A percentile compares a stretch with the other conserved stretches of the same genome.
phyloP scores from a whole-genome alignment of 371 early-diverging fungal genomes.

The Chytridium lagenaria region DNA sequence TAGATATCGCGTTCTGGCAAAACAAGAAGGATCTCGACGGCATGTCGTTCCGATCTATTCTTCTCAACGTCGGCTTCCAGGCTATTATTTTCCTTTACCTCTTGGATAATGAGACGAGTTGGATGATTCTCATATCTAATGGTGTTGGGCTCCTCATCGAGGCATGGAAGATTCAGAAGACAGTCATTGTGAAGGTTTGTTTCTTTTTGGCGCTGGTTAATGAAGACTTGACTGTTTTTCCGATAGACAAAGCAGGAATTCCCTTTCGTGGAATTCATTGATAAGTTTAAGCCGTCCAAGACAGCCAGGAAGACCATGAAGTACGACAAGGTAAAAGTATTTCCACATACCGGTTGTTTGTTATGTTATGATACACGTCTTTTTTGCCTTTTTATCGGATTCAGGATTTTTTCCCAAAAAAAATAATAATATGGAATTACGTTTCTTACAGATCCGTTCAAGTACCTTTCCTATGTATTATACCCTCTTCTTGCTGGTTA shows the following conservation, averaged over 20 bases:
- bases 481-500: constrained; percentile 84
- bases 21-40: constrained; percentile 82
- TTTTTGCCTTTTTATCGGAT: too few relatives aligned
- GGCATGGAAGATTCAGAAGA: constrained; percentile 86
- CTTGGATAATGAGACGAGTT: constrained; percentile 89
- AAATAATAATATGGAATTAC: too few relatives aligned
- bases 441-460: constrained; percentile 71
- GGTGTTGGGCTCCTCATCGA: constrained; percentile 84
- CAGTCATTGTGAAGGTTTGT: constrained; percentile 69
- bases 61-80: constrained; percentile 85
- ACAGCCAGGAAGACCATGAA: constrained; percentile 78
- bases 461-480: constrained; percentile 78
- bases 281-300: constrained; percentile 62
- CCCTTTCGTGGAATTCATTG: constrained; percentile 54
- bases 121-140: constrained; percentile 84
- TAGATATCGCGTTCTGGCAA: constrained; percentile 91
- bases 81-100: constrained; percentile 87
- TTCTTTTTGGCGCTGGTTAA: background rate
- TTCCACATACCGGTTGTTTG: constrained; percentile 1
- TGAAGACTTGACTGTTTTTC: background rate
- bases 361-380: too few relatives aligned
- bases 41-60: constrained; percentile 81
- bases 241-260: constrained; percentile 42
- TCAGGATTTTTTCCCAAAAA: too few relatives aligned
- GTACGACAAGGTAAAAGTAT: constrained; percentile 69